Percentiles rank a stretch among this genome's conserved stretches.
phyloP scores from a whole-genome alignment of 2,329 filamentous ascomycete species.

The Beauveria scarabaeidicola region DNA sequence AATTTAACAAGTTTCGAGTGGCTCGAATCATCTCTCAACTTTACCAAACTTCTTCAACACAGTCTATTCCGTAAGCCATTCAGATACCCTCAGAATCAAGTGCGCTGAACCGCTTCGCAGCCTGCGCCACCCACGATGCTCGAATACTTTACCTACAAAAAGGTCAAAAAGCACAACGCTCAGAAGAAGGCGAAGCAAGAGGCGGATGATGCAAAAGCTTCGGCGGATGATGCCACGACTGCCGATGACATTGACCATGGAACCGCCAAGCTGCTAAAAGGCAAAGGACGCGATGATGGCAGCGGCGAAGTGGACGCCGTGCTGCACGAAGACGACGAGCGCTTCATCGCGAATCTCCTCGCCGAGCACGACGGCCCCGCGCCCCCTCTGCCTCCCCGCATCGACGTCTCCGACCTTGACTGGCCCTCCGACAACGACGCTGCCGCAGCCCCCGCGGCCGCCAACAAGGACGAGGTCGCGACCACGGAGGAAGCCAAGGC shows the following conservation, averaged over 20 bases:
- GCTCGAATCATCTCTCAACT: neutral
- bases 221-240: constrained; percentile 17
- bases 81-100: neutral
- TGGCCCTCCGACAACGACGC: constrained; percentile 32
- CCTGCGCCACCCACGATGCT: constrained; percentile 38
- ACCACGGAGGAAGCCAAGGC: constrained; percentile 16
- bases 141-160: constrained; percentile 55
- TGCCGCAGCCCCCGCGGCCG: constrained; percentile 7
- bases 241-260: constrained; percentile 42
- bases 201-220: constrained; percentile 17
- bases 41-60: too few species aligned
- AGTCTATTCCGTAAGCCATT: neutral
- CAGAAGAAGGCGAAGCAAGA: constrained; percentile 34
- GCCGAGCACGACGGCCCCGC: constrained; percentile 33
- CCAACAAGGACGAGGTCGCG: constrained; percentile 13
- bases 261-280: neutral
- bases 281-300: constrained; percentile 9
- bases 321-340: constrained; percentile 11
- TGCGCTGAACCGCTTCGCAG: neutral
- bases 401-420: constrained; percentile 41
- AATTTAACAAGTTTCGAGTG: neutral
- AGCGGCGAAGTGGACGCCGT: constrained; percentile 1
- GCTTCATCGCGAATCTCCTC: constrained; percentile 33
- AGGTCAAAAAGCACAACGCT: constrained; percentile 50
- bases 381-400: constrained; percentile 47